Base-by-base conservation (phyloP, 169 alveolate species). In the Perkinsus olseni region DNA sequence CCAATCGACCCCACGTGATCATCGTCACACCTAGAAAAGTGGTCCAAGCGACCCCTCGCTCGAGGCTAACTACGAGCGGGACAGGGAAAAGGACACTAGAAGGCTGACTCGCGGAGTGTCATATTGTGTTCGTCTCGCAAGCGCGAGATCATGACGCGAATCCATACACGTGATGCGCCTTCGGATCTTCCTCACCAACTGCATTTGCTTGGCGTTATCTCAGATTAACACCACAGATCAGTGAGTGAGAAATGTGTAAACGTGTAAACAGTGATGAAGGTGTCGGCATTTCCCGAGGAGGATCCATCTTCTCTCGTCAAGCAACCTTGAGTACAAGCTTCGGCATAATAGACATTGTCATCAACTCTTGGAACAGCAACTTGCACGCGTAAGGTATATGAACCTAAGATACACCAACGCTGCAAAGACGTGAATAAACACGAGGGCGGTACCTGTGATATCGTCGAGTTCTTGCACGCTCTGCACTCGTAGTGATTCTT, bases 281-380 rank as follows among this genome's bases (percentile, higher is more conserved):
- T n/a, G n/a, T 0, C 28, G 39, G 91, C 50, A 40, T 40, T 40
- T 92, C 34, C 38, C 48, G 45, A 21, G 31, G 91, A 3, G 31
- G 28, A 31, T 24, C 13, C 0, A 92, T 40, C 11, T 11, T 40
- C 50, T 3, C 50, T 40, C 50, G 34, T 95, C 92, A 93, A 74
- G 96, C 95, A 21, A 93, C 93, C 93, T 93, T 94, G 37, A 96
- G 93, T 48, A 94, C 96, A 37, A 99, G 96, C 95, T 99, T 98
- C 20, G 99, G 99, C 90, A 99, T 97, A 40, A 99, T 98, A 92
- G 98, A 98, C 99, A 99, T 98, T 28, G 99, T 98, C 98, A 99
- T 98, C 74, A 99, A 97, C 95, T 99, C 99, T 95, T 99, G 99
- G 39, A 99, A 96, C 48, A 99, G 97, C 92, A 98, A 96, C 94